Evolutionary conservation across 2,329 filamentous ascomycete genomes (phyloP), one percentile per base, ranked within the genome.

Genomic region (Microsporum audouinii): DNA sequence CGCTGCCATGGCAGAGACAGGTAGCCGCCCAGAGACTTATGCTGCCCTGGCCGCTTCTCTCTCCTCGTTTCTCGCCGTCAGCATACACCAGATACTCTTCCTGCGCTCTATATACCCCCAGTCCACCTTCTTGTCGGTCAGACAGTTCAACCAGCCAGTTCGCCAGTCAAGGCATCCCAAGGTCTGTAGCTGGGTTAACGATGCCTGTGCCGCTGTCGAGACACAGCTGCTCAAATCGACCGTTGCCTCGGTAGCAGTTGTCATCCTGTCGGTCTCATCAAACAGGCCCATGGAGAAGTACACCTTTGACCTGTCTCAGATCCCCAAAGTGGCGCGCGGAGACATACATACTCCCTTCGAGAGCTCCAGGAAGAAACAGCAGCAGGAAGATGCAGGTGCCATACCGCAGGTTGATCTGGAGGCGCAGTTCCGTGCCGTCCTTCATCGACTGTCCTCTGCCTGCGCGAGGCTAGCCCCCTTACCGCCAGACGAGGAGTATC

Each of bases 41-140:
- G 69, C 80, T 71, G 72, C 77, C 59, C 83, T 91, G 66, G 81
- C 91, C 65, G 76, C 79, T 61, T 83, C 85, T 58, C 91, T 95
- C 75, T 83, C 82, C 64, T 83, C 86, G 69, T 96, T 96, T 76
- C 82, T 96, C 61, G 88, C 86, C 63, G 84, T 92, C 64, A 83
- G 88, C 68, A 84, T 92, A 65, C 91, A 96, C 79, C 89, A 89
- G 62, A 86, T 96, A 68, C 84, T 96, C 66, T 92, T 86, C 78
- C 85, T 94, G 69, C 88, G 91, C 67, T 75, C 75, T 63, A 84
- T 96, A 69, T 96, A 96, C 73, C 90, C 91, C 0, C 74, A 77
- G 57, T 76, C 83, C 33, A 89, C 89, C 39, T 96, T 96, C 76
- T 82, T 92, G 62, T 84, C 87, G 47, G 83, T 87, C 43, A 84